Evolutionary conservation across 2,329 filamentous ascomycete species (phyloP).

Genomic region (Paramyrothecium roridum): DNA sequence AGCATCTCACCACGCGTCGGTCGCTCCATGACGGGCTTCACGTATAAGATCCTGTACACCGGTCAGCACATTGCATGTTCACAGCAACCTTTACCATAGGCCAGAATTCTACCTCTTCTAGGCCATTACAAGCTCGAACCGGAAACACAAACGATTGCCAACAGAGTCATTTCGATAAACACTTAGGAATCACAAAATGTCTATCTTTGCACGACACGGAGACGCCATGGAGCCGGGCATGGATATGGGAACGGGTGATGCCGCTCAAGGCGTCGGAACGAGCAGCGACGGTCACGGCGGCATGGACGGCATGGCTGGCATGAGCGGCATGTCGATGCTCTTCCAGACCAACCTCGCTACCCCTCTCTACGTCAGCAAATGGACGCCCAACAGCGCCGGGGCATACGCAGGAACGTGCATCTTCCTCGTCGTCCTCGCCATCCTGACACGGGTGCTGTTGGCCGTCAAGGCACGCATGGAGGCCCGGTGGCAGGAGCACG

Average conservation of each 20-base stretch:
- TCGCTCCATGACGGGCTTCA: not conserved
- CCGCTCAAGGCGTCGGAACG: conserved; percentile 5
- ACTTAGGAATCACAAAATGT: conserved; percentile 8
- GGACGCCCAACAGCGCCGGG: conserved; percentile 69
- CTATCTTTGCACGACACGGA: conserved; percentile 16
- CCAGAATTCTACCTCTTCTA: no score
- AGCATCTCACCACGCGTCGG: not conserved
- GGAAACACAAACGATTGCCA: no score
- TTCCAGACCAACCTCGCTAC: conserved; percentile 59
- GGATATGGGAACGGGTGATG: conserved; percentile 8
- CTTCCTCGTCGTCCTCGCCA: conserved; percentile 77
- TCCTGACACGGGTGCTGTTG: conserved; percentile 66
- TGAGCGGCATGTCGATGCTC: conserved; percentile 40
- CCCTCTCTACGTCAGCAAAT: conserved; percentile 58
- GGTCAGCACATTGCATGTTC: no score
- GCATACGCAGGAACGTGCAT: conserved; percentile 87
- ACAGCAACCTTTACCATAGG: no score
- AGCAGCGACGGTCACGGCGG: conserved; percentile 11
- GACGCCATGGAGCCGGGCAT: conserved; percentile 19
- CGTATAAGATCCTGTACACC: not conserved
- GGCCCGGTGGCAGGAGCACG: conserved; percentile 64
- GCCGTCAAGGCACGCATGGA: conserved; percentile 66
- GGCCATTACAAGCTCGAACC: no score
- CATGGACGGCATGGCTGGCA: conserved; percentile 10
- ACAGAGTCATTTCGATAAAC: not conserved